Conservation (phyloP, 805 yeast species). For the Kodamaea neixiangensis region DNA sequence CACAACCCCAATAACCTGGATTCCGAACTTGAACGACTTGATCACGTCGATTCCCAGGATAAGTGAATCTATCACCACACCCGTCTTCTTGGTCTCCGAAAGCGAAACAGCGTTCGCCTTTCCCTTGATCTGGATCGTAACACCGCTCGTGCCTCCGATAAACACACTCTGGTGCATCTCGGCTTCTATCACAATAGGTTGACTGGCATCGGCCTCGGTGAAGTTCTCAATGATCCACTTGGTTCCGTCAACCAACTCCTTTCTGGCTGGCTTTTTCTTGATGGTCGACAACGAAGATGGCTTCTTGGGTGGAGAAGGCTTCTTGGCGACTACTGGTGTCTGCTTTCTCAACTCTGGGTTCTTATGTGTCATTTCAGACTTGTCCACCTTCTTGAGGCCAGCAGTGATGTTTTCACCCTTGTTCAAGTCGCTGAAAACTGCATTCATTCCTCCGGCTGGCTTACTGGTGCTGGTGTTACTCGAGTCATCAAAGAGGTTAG, state of each 20-base stretch:
- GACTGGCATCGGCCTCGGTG: constrained; percentile 54
- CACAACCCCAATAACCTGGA: constrained; percentile 79
- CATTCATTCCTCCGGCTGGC: constrained; percentile 69
- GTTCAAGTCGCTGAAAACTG: constrained; percentile 89
- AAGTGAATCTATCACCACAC: constrained; percentile 78
- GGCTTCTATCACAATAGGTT: constrained; percentile 69
- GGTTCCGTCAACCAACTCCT: constrained; percentile 79
- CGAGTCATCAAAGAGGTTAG: constrained; percentile 52
- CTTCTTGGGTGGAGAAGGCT: constrained; percentile 83
- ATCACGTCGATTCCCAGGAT: constrained; percentile 88
- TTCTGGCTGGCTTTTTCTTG: constrained; percentile 42
- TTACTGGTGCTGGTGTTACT: background rate
- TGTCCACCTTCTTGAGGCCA: constrained; percentile 88
- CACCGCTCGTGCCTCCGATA: constrained; percentile 75
- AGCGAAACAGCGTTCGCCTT: constrained; percentile 87
- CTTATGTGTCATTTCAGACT: constrained; percentile 91
- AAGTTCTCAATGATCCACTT: constrained; percentile 84
- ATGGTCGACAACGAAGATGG: constrained; percentile 58
- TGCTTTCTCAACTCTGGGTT: constrained; percentile 77
- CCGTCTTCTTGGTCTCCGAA: constrained; percentile 69
- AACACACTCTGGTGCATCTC: constrained; percentile 86
- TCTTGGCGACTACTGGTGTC: constrained; percentile 46
- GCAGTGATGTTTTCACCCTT: constrained; percentile 84
- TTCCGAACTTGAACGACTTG: constrained; percentile 75
- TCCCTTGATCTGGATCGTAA: constrained; percentile 82